Base-by-base conservation (phyloP, 2,329 filamentous ascomycete species). In the Cladosporium sp. region DNA sequence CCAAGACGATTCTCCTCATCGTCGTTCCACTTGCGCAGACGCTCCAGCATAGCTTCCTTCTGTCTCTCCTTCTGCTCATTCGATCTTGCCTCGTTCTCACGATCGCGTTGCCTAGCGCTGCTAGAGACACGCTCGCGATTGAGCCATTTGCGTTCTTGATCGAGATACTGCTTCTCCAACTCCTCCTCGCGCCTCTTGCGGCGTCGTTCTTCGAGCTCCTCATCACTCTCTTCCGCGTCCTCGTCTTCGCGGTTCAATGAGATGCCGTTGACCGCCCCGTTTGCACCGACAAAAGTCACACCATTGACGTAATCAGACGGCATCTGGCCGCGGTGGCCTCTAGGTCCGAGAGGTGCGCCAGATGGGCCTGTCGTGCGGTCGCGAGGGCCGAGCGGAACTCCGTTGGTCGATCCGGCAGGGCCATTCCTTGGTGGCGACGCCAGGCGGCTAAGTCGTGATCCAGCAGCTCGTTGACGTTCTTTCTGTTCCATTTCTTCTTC, bases 401-500 rank as follows among this genome's bases (percentile, higher is more conserved):
- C 88, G 69, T 94, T 94, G 1, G 87, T 80, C 17, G 47, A 50
- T 36, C 47, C 47, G 52, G 84, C 84, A 36, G 77, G 82, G 49
- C 79, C 81, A 54, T 85, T 85, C 25, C 43, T 47, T 0, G 88
- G 86, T 0, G 91, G 90, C 0, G 91, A 92, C 19, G 87, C 84
- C 42, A 92, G 80, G 51, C 90, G 82, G 55, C 82, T 90, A 54
- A 81, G 75, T 42, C 89, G 83, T 1, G 79, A 66, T 20, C 70
- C 73, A 12, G 84, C 84, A 67, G 88, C 91, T 15, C 90, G 84
- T 65, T 86, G 84, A 43, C 92, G 84, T 73, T 97, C 92, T 72
- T 87, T 82, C 59, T 90, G 88, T 71, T 97, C 94, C 66, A 96
- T 85, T 71, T 97, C 93, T 72, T 99, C 94, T 73, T 99, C 94